These are phyloP conservation scores for Hemisphaericaspora subhashii DNA, from an alignment of 1,139 yeast genomes.

Conservation along the genomic window DNA sequence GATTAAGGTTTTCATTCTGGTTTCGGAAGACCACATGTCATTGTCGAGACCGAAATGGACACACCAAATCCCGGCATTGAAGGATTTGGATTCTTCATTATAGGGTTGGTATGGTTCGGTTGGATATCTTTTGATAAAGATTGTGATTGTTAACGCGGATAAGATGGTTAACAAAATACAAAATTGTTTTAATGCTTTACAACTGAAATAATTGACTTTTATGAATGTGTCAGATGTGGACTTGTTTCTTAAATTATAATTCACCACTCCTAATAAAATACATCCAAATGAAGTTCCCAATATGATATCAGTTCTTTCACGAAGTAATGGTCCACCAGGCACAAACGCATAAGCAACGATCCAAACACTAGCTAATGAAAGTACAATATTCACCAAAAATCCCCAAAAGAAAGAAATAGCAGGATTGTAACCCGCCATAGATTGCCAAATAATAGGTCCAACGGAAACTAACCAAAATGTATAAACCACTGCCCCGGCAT, in stretches of 20 bases:
- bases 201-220: slow-evolving; percentile 22
- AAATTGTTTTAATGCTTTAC: slow-evolving; percentile 25
- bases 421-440: slow-evolving; percentile 59
- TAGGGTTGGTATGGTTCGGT: slow-evolving; percentile 63
- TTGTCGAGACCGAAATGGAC: slow-evolving; percentile 95
- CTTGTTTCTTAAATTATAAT: slow-evolving; percentile 32
- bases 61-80: slow-evolving; percentile 98
- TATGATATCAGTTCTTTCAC: slow-evolving; percentile 85
- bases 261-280: slow-evolving; percentile 42
- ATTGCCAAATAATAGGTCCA: slow-evolving; percentile 62
- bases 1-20: slow-evolving; percentile 81
- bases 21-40: slow-evolving; percentile 97
- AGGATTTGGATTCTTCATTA: slow-evolving; percentile 70
- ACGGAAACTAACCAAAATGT: slow-evolving; percentile 62
- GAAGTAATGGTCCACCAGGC: slow-evolving; percentile 83
- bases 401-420: slow-evolving; percentile 59
- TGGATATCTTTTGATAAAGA: slow-evolving; percentile 55
- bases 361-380: slow-evolving; percentile 87
- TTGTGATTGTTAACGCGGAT: slow-evolving; percentile 31
- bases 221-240: slow-evolving; percentile 21
- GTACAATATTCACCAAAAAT: slow-evolving; percentile 52
- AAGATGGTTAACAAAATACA: slow-evolving; percentile 28
- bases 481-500: slow-evolving; percentile 69
- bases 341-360: slow-evolving; percentile 97
- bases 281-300: slow-evolving; percentile 47